Percentiles rank a stretch among this genome's conserved stretches.
Evolutionary conservation across 75 land plant genomes (phyloP).

Genomic region (Picea glauca): DNA sequence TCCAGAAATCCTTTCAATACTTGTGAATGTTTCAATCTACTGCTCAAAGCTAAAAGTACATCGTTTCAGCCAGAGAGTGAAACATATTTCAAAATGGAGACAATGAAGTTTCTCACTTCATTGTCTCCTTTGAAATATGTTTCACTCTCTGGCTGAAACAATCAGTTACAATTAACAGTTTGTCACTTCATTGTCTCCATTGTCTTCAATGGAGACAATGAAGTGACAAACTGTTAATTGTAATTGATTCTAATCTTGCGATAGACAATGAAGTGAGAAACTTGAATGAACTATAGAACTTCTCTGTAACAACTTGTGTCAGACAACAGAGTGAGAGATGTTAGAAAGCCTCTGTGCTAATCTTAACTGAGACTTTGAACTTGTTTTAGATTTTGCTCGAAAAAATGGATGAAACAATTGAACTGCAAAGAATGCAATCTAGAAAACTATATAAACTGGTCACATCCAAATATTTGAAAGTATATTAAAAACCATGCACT

Average conservation of each 20-base stretch:
- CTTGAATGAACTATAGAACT: neutral
- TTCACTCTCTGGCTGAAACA: no score
- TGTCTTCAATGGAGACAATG: slow-evolving; percentile 6
- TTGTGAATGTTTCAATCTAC: no score
- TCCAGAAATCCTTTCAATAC: neutral
- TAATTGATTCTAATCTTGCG: neutral
- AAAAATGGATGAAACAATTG: neutral
- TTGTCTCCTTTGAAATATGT: no score
- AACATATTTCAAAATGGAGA: no score
- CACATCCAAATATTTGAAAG: neutral
- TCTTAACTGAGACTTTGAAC: neutral
- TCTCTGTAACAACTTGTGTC: neutral
- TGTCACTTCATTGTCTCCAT: neutral
- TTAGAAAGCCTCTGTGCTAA: neutral
- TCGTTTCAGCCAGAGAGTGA: no score
- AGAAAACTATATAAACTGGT: neutral
- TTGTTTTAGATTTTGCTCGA: neutral
- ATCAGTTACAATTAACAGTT: no score
- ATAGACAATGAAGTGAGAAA: neutral
- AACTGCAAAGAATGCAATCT: neutral
- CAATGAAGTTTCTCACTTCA: no score
- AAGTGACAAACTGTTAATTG: slow-evolving; percentile 2
- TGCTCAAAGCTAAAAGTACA: no score
- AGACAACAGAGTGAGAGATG: neutral
- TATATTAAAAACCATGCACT: neutral